Evolutionary conservation across 352 stramenopile species (phyloP), one percentile per base, ranked within the genome.

Genomic region (Pythium coloratum): DNA sequence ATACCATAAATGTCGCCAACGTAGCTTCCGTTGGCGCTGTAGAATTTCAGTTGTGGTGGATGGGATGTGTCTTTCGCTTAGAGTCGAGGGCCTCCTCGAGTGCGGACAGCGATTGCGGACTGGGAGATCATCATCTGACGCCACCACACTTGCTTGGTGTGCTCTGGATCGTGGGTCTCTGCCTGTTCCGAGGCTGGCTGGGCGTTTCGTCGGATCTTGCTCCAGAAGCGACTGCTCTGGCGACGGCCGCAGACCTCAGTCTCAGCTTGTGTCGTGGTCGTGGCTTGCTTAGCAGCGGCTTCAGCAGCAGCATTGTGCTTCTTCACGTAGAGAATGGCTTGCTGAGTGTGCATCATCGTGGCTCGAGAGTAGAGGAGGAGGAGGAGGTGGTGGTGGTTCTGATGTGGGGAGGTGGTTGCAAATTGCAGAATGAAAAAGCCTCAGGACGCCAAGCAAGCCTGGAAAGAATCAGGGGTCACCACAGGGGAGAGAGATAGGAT

Each of bases 61-160:
- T 16, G 0, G 5, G 4, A 12, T 12, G 10, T 1, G 7, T 3
- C 6, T 16, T 44, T 53, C 46, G n/a, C 14, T 53, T n/a, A 53
- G 18, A 53, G 18, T 6, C 46, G 46, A 30, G 18, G 30, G 16
- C 18, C 14, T 14, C 46, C 46, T 5, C 14, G n/a, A 3, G 1
- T 28, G 20, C 46, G 46, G 6, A 4, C n/a, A 6, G 20, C 46
- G 7, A 53, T 6, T 4, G 18, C n/a, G 28, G 56, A 40, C 46
- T 64, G 44, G n/a, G 58, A 64, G 58, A 64, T 33, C 24, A 64
- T 16, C 58, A 64, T 30, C 44, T 64, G 58, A 42, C 58, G 58
- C 46, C 42, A 56, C 58, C 58, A 64, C 26, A 64, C 30, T 5
- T 24, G 26, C 32, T 64, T 64, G 14, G 20, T 51, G 7, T 56